A percentile compares a stretch with the other conserved stretches of the same genome.
Conservation (phyloP, 192 early-diverging fungal genomes). For the Lobosporangium transversale region DNA sequence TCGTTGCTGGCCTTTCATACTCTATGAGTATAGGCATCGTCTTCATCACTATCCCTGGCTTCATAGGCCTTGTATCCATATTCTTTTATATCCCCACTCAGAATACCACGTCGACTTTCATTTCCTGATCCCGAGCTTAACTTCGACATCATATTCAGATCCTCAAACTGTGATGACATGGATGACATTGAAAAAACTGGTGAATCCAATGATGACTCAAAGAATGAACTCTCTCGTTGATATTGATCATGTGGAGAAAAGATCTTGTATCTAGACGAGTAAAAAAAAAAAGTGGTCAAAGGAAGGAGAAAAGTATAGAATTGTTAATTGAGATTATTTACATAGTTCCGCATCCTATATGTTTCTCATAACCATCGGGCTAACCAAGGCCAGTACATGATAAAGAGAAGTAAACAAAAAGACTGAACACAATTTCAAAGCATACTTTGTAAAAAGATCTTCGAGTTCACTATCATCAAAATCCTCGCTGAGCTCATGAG, state of each 20-base stretch:
- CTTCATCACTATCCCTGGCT: conserved; percentile 22
- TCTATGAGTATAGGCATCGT: too few species aligned
- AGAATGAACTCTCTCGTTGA: conserved; percentile 29
- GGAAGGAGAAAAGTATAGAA: not conserved
- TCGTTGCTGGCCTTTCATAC: too few species aligned
- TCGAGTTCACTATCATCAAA: conserved; percentile 58
- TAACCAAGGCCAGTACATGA: too few species aligned
- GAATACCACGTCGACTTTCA: conserved; percentile 23
- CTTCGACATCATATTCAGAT: conserved; percentile 34
- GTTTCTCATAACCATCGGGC: too few species aligned
- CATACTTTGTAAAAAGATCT: conserved; percentile 61
- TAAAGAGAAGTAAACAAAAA: not conserved
- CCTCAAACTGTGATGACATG: conserved; percentile 11
- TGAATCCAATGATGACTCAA: conserved; percentile 6
- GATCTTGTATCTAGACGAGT: conserved; percentile 19
- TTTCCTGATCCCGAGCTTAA: conserved; percentile 9
- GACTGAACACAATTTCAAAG: not conserved
- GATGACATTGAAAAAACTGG: not conserved
- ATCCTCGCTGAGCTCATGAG: conserved; percentile 54
- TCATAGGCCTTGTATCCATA: conserved; percentile 48
- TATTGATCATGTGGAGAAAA: conserved; percentile 44
- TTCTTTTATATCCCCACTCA: conserved; percentile 46
- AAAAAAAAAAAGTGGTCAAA: not conserved
- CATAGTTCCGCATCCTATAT: too few species aligned
- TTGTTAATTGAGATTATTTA: too few species aligned